phyloP scores from a whole-genome alignment of 192 early-diverging fungal species.

The Linnemannia schmuckeri region DNA sequence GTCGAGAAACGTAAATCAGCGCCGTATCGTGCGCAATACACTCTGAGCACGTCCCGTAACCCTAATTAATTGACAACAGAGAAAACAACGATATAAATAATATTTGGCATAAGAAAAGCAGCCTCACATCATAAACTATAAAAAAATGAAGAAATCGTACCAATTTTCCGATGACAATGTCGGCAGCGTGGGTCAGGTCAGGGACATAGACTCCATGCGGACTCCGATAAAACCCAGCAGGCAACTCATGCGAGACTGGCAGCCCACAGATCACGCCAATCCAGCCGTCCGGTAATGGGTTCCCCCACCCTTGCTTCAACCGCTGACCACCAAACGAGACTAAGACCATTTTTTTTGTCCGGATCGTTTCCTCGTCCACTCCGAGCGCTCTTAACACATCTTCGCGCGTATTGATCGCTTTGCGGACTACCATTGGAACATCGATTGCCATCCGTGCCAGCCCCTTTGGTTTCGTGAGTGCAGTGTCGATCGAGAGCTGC shows the following conservation, averaged over 20 bases:
- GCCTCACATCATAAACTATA: not conserved
- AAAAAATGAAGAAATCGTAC: conserved; percentile 30
- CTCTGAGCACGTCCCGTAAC: conserved; percentile 75
- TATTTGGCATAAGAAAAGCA: not conserved
- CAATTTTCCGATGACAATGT: conserved; percentile 73
- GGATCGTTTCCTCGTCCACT: conserved; percentile 60
- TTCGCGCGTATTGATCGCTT: conserved; percentile 58
- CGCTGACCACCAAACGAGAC: conserved; percentile 69
- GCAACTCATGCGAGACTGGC: conserved; percentile 60
- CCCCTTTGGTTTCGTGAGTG: not conserved
- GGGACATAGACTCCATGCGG: conserved; percentile 71
- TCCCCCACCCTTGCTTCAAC: conserved; percentile 62
- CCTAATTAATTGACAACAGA: conserved; percentile 29
- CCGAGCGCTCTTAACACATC: conserved; percentile 58
- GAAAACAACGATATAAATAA: not conserved
- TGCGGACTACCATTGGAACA: conserved; percentile 70
- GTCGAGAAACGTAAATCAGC: conserved; percentile 70
- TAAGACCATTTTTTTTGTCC: conserved; percentile 64
- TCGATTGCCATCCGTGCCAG: conserved; percentile 60
- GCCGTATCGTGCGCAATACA: conserved; percentile 70
- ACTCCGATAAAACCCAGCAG: conserved; percentile 62
- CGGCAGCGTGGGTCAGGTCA: conserved; percentile 69
- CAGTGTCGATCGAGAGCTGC: conserved; percentile 14
- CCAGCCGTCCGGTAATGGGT: conserved; percentile 67
- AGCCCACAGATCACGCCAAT: conserved; percentile 71